These are phyloP conservation scores for Ophiorrhiza pumila DNA, from an alignment of 257 asterid species.

Conservation along the genomic window DNA sequence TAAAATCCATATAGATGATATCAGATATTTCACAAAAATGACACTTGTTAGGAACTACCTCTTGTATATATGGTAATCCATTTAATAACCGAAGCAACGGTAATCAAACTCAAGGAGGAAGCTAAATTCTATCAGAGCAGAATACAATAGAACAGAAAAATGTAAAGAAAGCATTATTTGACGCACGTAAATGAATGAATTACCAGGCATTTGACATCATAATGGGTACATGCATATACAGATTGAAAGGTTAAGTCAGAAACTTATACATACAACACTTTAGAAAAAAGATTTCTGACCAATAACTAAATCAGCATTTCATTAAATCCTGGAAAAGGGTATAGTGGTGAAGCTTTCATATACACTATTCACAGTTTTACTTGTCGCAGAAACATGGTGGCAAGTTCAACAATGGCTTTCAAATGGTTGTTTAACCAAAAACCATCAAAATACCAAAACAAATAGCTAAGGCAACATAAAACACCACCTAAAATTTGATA, in stretches of 20 bases:
- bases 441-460: not conserved
- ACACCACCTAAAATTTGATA: not conserved
- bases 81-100: not conserved
- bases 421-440: not conserved
- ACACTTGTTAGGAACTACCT: not conserved
- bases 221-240: not conserved
- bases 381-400: not conserved
- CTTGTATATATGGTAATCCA: not conserved
- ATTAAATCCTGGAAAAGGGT: too few species aligned
- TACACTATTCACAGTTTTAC: not conserved
- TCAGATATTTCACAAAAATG: not conserved
- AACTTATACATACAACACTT: too few species aligned
- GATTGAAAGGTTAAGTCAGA: not conserved
- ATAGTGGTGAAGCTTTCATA: not conserved
- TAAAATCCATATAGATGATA: not conserved
- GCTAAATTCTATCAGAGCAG: not conserved
- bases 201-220: not conserved
- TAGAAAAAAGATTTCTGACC: not conserved
- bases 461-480: not conserved
- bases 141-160: not conserved
- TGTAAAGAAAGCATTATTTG: not conserved
- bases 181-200: not conserved
- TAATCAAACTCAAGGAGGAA: not conserved
- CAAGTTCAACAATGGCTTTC: not conserved
- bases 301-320: not conserved